Evolutionary conservation across 2,329 filamentous ascomycete species (phyloP).

Genomic region (Alternaria dauci): DNA sequence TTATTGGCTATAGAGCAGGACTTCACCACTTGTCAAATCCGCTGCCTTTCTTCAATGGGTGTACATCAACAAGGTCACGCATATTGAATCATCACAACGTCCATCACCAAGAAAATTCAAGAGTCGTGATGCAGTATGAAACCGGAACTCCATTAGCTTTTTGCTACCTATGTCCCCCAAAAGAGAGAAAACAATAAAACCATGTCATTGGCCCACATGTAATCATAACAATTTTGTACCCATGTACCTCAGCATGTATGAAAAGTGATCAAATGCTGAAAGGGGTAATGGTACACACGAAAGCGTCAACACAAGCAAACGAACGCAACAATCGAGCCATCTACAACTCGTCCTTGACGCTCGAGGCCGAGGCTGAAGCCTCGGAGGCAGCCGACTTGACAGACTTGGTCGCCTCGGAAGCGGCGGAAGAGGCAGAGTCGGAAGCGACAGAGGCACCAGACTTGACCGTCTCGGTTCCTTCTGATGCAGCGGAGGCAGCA

Average conservation of each 20-base stretch:
- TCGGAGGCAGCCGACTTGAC: slow-evolving; percentile 42
- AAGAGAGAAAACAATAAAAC: slow-evolving; percentile 19
- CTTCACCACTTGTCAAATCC: neutral
- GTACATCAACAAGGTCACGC: neutral
- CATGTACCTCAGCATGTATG: slow-evolving; percentile 28
- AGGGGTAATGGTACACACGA: slow-evolving; percentile 30
- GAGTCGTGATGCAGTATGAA: slow-evolving; percentile 24
- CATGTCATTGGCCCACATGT: slow-evolving; percentile 24
- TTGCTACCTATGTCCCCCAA: slow-evolving; percentile 29
- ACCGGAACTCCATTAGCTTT: slow-evolving; percentile 42
- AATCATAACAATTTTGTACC: slow-evolving; percentile 38
- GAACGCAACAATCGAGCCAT: slow-evolving; percentile 32
- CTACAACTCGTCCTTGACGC: slow-evolving; percentile 79
- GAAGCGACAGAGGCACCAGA: slow-evolving; percentile 47
- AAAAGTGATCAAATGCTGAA: slow-evolving; percentile 30
- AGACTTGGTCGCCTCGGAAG: slow-evolving; percentile 43
- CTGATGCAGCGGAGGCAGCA: slow-evolving; percentile 41
- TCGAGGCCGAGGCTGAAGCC: slow-evolving; percentile 10
- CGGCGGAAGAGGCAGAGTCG: slow-evolving; percentile 36
- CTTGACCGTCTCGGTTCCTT: slow-evolving; percentile 49
- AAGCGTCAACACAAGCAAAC: slow-evolving; percentile 24
- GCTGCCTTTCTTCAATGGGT: neutral
- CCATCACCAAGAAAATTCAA: neutral
- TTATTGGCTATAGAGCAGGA: neutral
- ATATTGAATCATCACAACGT: neutral